These are phyloP conservation scores for Elymus sibiricus DNA, from an alignment of 176 grass and related monocot genomes.

Conservation along the genomic window DNA sequence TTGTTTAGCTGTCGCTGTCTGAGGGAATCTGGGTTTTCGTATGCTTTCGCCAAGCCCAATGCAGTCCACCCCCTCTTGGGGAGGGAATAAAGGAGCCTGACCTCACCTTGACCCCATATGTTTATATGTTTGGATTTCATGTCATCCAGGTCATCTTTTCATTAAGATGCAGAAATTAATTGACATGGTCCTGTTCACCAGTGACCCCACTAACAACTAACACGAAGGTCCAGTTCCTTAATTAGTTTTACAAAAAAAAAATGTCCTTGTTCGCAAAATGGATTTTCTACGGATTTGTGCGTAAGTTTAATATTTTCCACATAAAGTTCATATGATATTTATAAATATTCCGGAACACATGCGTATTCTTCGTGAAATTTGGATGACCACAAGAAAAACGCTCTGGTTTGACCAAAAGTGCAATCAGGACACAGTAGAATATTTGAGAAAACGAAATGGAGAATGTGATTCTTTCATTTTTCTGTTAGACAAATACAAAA, in stretches of 20 bases:
- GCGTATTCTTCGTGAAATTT: neutral
- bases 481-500: neutral
- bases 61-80: conserved; percentile 42
- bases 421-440: neutral
- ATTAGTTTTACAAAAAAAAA: no score
- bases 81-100: conserved; percentile 67
- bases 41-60: conserved; percentile 64
- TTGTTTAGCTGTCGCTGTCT: conserved; percentile 58
- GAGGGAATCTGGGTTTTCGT: conserved; percentile 83
- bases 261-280: neutral
- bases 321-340: neutral
- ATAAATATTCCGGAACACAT: neutral
- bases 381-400: neutral
- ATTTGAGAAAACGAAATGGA: neutral
- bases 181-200: neutral
- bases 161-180: neutral
- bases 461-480: conserved; percentile 18
- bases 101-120: conserved; percentile 33
- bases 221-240: neutral
- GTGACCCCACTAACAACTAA: neutral
- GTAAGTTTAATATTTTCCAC: neutral
- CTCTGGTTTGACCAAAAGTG: neutral
- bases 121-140: conserved; percentile 25
- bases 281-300: neutral
- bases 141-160: neutral